phyloP scores from a whole-genome alignment of 176 grass and related monocot species.

The Cenchrus fungigraminus region DNA sequence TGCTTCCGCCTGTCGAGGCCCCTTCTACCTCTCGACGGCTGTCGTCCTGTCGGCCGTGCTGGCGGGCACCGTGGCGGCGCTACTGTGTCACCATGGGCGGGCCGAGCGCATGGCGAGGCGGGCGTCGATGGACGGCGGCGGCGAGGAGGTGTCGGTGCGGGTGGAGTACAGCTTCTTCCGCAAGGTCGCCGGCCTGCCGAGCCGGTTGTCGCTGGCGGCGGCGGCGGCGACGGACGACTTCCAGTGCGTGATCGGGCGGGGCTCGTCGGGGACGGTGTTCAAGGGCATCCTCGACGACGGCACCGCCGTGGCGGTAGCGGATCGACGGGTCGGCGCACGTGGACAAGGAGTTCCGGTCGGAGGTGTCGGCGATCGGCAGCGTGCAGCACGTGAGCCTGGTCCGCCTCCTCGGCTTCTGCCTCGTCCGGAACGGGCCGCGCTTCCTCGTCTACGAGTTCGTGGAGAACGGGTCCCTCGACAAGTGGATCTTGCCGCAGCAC shows the following conservation, averaged over 20 bases:
- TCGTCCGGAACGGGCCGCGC: slow-evolving; percentile 34
- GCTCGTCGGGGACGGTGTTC: slow-evolving; percentile 68
- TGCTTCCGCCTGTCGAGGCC: slow-evolving; percentile 43
- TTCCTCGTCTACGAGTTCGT: slow-evolving; percentile 70
- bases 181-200: slow-evolving; percentile 63
- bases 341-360: slow-evolving; percentile 64
- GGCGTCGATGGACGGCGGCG: slow-evolving; percentile 13
- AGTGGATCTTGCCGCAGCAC: slow-evolving; percentile 53
- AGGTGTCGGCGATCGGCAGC: slow-evolving; percentile 64
- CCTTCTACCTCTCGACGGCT: slow-evolving; percentile 43
- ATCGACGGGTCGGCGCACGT: slow-evolving; percentile 36
- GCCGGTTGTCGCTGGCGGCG: slow-evolving; percentile 44
- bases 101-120: slow-evolving; percentile 22
- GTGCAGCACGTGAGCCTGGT: slow-evolving; percentile 63
- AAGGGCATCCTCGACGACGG: slow-evolving; percentile 78
- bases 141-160: background rate
- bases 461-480: slow-evolving; percentile 55
- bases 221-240: slow-evolving; percentile 62
- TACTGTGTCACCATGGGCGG: slow-evolving; percentile 24
- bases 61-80: background rate
- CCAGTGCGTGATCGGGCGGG: slow-evolving; percentile 50
- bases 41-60: slow-evolving; percentile 28
- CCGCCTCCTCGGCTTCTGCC: slow-evolving; percentile 64
- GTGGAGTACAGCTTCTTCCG: slow-evolving; percentile 78
- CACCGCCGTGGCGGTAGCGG: slow-evolving; percentile 63